Conservation (phyloP, 2,329 filamentous ascomycete genomes). For the Davidsoniella australis region DNA sequence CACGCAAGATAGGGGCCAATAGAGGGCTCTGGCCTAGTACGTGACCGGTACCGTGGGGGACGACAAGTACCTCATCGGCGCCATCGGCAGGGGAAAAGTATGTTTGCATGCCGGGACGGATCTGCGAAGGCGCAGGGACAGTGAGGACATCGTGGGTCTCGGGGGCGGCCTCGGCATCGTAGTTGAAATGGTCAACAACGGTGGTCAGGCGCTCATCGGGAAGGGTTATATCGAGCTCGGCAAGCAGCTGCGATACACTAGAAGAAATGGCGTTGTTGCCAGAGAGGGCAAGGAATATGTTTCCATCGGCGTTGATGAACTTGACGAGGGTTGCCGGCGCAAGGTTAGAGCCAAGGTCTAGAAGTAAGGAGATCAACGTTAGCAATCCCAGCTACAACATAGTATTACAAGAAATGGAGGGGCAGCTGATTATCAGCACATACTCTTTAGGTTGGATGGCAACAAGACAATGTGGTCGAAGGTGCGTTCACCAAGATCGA, state of each 20-base stretch:
- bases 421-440: conserved; percentile 11
- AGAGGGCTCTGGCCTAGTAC: conserved; percentile 62
- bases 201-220: conserved; percentile 69
- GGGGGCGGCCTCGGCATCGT: conserved; percentile 57
- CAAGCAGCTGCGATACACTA: conserved; percentile 59
- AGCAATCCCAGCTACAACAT: not conserved
- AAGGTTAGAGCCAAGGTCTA: conserved; percentile 73
- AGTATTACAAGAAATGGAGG: conserved; percentile 6
- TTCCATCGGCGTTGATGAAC: conserved; percentile 82
- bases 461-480: conserved; percentile 88
- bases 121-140: conserved; percentile 46
- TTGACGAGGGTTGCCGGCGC: conserved; percentile 75
- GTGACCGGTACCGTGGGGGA: conserved; percentile 69
- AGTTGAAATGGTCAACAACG: conserved; percentile 92
- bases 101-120: conserved; percentile 54
- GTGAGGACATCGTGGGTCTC: conserved; percentile 83
- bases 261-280: conserved; percentile 52
- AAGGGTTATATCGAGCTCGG: conserved; percentile 80
- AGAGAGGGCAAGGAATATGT: conserved; percentile 74
- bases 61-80: conserved; percentile 47
- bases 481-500: conserved; percentile 68
- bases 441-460: conserved; percentile 80
- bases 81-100: conserved; percentile 49
- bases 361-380: conserved; percentile 3
- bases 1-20: conserved; percentile 65